These are phyloP conservation scores for Cercophora newfieldiana DNA, from an alignment of 495 filamentous ascomycete species.

Conservation along the genomic window DNA sequence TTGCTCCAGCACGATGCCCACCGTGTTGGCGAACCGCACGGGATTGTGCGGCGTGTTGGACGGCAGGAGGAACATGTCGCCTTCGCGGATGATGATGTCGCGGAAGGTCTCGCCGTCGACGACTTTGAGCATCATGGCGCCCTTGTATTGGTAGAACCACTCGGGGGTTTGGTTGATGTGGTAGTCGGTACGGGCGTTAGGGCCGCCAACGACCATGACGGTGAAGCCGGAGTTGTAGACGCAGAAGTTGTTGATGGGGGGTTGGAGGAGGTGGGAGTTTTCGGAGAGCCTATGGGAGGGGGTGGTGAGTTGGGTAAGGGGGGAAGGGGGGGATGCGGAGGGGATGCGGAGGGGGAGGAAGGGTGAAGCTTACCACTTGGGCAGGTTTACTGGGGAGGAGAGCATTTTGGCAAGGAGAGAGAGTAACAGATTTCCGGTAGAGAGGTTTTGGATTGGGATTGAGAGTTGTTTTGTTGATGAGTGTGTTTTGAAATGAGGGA, in stretches of 20 bases:
- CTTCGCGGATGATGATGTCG: slow-evolving; percentile 87
- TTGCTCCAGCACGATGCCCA: slow-evolving; percentile 89
- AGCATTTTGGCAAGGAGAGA: slow-evolving; percentile 39
- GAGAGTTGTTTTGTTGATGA: not conserved
- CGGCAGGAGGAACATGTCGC: slow-evolving; percentile 91
- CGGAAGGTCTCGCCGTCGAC: slow-evolving; percentile 69
- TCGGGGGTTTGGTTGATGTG: slow-evolving; percentile 97
- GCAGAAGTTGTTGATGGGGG: slow-evolving; percentile 96
- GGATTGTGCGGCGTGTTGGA: slow-evolving; percentile 85
- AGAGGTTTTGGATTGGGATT: not conserved
- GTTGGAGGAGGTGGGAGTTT: slow-evolving; percentile 90
- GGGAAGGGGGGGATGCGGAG: not conserved
- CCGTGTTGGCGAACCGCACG: slow-evolving; percentile 62
- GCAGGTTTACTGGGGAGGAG: slow-evolving; percentile 67
- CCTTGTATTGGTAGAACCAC: slow-evolving; percentile 96
- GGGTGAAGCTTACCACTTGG: slow-evolving; percentile 86
- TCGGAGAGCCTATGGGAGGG: slow-evolving; percentile 70
- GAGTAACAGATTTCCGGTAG: not conserved
- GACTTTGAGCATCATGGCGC: slow-evolving; percentile 90
- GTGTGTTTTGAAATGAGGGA: not conserved
- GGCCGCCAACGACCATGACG: slow-evolving; percentile 92
- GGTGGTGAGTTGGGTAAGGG: not conserved
- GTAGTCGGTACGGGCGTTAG: slow-evolving; percentile 95
- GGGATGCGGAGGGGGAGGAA: slow-evolving; percentile 8
- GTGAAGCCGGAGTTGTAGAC: slow-evolving; percentile 82